A percentile compares a stretch with the other conserved stretches of the same genome.
Conservation (phyloP, 192 early-diverging fungal genomes). For the Backusella parvicylindrica region DNA sequence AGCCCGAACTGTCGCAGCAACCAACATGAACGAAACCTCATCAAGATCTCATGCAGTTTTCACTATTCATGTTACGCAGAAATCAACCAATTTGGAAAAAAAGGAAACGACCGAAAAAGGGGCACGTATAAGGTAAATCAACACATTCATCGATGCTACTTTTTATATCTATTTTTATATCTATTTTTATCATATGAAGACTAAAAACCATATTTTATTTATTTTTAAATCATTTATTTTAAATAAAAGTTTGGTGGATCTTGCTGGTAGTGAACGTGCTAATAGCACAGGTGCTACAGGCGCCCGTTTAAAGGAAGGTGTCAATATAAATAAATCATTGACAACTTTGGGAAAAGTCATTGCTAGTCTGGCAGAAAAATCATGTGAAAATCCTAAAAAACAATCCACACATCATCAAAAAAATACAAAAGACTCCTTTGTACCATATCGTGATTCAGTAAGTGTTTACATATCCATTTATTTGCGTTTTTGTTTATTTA, state of each 20-base stretch:
- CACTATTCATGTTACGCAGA: slow-evolving; percentile 69
- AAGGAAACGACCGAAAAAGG: slow-evolving; percentile 66
- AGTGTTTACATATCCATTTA: slow-evolving; percentile 5
- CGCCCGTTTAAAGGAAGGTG: slow-evolving; percentile 84
- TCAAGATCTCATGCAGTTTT: slow-evolving; percentile 88
- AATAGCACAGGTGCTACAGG: slow-evolving; percentile 84
- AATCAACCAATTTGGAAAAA: slow-evolving; percentile 38
- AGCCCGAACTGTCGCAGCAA: slow-evolving; percentile 85
- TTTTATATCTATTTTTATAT: neutral
- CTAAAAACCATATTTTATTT: neutral
- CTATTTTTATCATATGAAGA: neutral
- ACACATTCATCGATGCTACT: neutral
- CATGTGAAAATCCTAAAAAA: slow-evolving; percentile 28
- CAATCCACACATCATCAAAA: slow-evolving; percentile 19
- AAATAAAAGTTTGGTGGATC: slow-evolving; percentile 70
- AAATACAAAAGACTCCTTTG: slow-evolving; percentile 47
- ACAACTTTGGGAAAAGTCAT: slow-evolving; percentile 94
- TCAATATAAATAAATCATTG: slow-evolving; percentile 92
- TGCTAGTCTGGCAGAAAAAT: slow-evolving; percentile 71
- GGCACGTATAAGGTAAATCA: slow-evolving; percentile 59
- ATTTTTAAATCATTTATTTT: neutral
- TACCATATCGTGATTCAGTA: slow-evolving; percentile 94
- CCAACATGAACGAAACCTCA: slow-evolving; percentile 92
- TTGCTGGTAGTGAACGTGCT: slow-evolving; percentile 92
- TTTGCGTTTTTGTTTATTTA: too few species aligned